phyloP scores from a whole-genome alignment of 768 basidiomycete genomes.

The Amanita rubescens region DNA sequence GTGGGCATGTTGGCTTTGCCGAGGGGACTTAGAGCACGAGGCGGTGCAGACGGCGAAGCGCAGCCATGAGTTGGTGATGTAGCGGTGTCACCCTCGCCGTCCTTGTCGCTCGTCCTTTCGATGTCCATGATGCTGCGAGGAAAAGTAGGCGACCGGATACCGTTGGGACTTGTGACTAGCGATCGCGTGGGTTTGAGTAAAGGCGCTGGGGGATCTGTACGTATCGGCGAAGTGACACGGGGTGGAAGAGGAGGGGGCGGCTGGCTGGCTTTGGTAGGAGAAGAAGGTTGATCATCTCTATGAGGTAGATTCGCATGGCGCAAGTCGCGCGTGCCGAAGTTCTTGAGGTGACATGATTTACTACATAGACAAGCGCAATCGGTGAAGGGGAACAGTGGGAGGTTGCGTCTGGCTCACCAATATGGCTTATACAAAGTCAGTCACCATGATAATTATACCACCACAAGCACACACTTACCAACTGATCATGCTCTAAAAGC shows the following conservation, averaged over 20 bases:
- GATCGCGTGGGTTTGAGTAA: constrained; percentile 23
- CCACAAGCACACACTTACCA: constrained; percentile 41
- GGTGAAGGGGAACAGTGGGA: background rate
- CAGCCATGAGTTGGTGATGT: background rate
- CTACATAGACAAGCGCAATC: constrained; percentile 32
- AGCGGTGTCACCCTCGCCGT: background rate
- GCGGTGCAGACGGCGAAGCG: background rate
- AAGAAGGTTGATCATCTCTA: constrained; percentile 26
- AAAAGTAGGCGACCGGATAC: constrained; percentile 20
- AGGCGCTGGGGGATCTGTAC: constrained; percentile 12
- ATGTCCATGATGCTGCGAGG: constrained; percentile 11
- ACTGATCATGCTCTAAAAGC: constrained; percentile 76
- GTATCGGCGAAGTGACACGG: constrained; percentile 22
- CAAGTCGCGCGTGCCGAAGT: constrained; percentile 70
- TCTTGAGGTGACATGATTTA: constrained; percentile 76
- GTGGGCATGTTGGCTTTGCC: constrained; percentile 19
- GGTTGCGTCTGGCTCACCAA: constrained; percentile 29
- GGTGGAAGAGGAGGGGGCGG: constrained; percentile 23
- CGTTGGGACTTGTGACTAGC: constrained; percentile 23
- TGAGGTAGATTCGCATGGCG: constrained; percentile 65
- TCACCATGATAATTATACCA: background rate
- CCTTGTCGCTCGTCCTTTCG: background rate
- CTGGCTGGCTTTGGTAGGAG: constrained; percentile 11
- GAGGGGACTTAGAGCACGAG: background rate
- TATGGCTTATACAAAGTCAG: constrained; percentile 33